Conservation (phyloP, 225 moss, liverwort and hornwort genomes). For the Marchantia paleacea region DNA sequence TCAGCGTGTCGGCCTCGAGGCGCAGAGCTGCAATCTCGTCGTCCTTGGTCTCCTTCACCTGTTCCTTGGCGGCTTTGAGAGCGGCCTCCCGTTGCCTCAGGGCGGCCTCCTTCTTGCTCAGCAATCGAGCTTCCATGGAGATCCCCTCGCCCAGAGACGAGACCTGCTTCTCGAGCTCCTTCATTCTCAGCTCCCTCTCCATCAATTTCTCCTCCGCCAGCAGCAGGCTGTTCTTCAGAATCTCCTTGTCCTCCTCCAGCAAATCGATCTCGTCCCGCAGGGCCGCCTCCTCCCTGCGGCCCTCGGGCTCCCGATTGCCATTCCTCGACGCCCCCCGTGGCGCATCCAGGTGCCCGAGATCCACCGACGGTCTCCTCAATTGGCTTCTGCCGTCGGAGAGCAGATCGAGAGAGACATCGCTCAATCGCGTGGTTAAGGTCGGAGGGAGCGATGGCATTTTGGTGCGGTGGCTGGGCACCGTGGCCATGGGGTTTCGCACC, state of each 20-base stretch:
- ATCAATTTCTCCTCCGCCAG: conserved; percentile 62
- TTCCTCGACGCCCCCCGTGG: conserved; percentile 7
- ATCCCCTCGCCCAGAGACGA: conserved; percentile 85
- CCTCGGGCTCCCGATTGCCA: conserved; percentile 8
- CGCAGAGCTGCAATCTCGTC: conserved; percentile 89
- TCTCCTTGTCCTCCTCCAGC: conserved; percentile 88
- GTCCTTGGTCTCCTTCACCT: conserved; percentile 81
- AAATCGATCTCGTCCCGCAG: conserved; percentile 68
- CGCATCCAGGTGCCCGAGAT: neutral
- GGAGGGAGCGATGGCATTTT: neutral
- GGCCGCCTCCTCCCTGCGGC: conserved; percentile 35
- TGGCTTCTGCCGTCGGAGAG: neutral
- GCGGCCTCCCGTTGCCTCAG: conserved; percentile 79
- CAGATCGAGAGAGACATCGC: neutral
- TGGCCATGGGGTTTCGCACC: neutral
- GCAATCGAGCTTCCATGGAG: conserved; percentile 74
- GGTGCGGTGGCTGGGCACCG: neutral
- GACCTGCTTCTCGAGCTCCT: conserved; percentile 90
- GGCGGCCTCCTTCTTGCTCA: conserved; percentile 51
- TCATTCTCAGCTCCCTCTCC: conserved; percentile 68
- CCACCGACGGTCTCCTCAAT: neutral
- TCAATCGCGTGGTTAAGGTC: conserved; percentile 5
- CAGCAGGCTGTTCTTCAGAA: conserved; percentile 65
- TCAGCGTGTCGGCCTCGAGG: conserved; percentile 68
- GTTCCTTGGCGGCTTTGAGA: conserved; percentile 75